Evolutionary conservation across 176 grass and related monocot species (phyloP), one percentile per base, ranked within the genome.

Genomic region (Musa acuminata): DNA sequence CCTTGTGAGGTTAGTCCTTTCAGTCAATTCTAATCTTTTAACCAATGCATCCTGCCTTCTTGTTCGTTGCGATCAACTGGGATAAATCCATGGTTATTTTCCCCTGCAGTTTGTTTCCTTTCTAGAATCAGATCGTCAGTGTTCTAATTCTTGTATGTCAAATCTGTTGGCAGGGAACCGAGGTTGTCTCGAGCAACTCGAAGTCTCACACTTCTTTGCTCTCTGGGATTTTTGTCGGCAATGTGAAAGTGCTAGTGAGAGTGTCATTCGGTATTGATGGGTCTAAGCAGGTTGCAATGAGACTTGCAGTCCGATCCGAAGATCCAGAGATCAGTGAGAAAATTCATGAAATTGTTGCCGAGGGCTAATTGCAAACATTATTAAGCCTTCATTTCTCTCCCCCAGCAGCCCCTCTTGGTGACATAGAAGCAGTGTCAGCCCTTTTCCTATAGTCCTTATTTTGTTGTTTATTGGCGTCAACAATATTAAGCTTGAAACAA

Each of bases 201-300:
- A 93, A 90, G 63, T 99, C 95, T 0, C 95, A 99, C 77, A 86
- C 95, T 62, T 99, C 90, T 59, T 82, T 99, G 14, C 86, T 99
- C 8, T 99, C 90, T 1, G 95, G 95, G 2, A 76, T 91, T 53
- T 99, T 89, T 43, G 71, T 91, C 0, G 95, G 95, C 50, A 89
- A 91, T 17, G 88, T 87, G 9, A 94, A 99, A 78, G 88, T 99
- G 25, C 75, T 99, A 49, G 95, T 87, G 60, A 85, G 90, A 64
- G 73, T 99, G 2, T 91, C 95, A 67, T 99, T 99, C 20, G 95
- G 95, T 29, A 84, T 99, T 49, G 93, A 87, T 50, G 88, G 86
- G 25, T 87, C 95, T 14, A 99, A 93, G 84, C 90, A 99, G 78
- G 95, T 99, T 21, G 95, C 95, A 25, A 99, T 99, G 95, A 94